These are phyloP conservation scores for Colletotrichum tanaceti DNA, from an alignment of 2,329 filamentous ascomycete species.

Conservation along the genomic window DNA sequence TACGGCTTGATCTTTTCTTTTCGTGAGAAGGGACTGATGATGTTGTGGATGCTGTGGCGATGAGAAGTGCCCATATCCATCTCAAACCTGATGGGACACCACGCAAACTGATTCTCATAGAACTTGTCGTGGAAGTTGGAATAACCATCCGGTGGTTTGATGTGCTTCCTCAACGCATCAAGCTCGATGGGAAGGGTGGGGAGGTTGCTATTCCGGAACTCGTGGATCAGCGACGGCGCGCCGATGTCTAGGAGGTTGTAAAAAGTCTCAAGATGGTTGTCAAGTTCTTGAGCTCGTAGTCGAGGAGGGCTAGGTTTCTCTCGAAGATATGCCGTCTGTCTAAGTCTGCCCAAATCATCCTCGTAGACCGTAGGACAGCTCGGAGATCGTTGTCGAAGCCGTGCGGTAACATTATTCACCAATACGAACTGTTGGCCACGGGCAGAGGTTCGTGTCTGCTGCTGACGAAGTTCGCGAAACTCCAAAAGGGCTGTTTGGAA, in stretches of 20 bases:
- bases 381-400: background rate
- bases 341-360: constrained; percentile 1
- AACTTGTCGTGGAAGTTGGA: constrained; percentile 4
- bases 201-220: background rate
- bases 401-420: constrained; percentile 5
- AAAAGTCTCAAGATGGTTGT: background rate
- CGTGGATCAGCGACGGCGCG: background rate
- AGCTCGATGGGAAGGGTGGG: background rate
- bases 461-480: background rate
- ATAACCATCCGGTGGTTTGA: background rate
- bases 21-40: constrained; percentile 34
- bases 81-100: constrained; percentile 41
- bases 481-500: background rate
- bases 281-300: background rate
- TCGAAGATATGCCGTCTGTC: constrained; percentile 1
- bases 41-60: constrained; percentile 11
- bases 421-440: constrained; percentile 1
- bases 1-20: constrained; percentile 18
- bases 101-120: constrained; percentile 34
- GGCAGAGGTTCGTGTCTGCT: background rate
- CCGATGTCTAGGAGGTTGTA: constrained; percentile 1
- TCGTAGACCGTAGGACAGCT: background rate
- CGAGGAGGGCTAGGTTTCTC: background rate
- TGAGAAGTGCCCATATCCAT: constrained; percentile 30
- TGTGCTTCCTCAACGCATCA: background rate